phyloP scores from a whole-genome alignment of 352 stramenopile species.

The Phytophthora uliginosa region DNA sequence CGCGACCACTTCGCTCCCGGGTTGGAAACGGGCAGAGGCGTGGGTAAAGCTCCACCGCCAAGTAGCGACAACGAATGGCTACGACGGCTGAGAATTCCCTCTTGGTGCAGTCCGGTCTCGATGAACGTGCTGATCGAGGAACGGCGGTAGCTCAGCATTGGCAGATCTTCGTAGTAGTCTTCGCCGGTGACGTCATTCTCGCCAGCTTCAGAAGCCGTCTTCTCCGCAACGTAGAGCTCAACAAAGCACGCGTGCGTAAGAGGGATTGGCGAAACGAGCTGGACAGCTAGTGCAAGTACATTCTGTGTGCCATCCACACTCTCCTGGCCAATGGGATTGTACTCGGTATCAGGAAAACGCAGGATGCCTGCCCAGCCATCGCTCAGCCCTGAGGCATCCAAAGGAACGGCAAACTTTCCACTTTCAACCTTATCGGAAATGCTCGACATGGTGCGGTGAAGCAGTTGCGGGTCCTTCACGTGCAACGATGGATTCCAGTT shows the following conservation, averaged over 20 bases:
- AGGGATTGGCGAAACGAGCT: constrained; percentile 69
- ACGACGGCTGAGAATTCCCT: constrained; percentile 65
- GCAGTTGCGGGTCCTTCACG: constrained; percentile 53
- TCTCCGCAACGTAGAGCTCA: constrained; percentile 80
- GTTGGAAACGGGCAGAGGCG: constrained; percentile 41
- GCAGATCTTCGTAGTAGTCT: constrained; percentile 65
- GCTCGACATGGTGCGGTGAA: constrained; percentile 42
- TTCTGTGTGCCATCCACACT: constrained; percentile 73
- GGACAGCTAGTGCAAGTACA: constrained; percentile 79
- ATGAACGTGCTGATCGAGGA: constrained; percentile 83
- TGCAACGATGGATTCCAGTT: constrained; percentile 73
- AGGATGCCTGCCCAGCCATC: constrained; percentile 78
- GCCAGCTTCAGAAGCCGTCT: constrained; percentile 41
- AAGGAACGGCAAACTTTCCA: constrained; percentile 32
- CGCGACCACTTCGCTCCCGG: constrained; percentile 65
- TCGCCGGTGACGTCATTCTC: constrained; percentile 65
- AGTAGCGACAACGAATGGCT: constrained; percentile 62
- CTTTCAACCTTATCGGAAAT: constrained; percentile 64
- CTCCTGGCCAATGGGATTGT: constrained; percentile 68
- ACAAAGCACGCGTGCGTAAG: constrained; percentile 81
- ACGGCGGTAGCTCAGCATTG: constrained; percentile 54
- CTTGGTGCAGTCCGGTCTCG: constrained; percentile 73
- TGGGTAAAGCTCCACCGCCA: constrained; percentile 26
- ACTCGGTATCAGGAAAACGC: constrained; percentile 80
- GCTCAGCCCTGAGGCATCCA: constrained; percentile 53